These are phyloP conservation scores for Acer campestre DNA, from an alignment of 345 rosid genomes.

Conservation along the genomic window DNA sequence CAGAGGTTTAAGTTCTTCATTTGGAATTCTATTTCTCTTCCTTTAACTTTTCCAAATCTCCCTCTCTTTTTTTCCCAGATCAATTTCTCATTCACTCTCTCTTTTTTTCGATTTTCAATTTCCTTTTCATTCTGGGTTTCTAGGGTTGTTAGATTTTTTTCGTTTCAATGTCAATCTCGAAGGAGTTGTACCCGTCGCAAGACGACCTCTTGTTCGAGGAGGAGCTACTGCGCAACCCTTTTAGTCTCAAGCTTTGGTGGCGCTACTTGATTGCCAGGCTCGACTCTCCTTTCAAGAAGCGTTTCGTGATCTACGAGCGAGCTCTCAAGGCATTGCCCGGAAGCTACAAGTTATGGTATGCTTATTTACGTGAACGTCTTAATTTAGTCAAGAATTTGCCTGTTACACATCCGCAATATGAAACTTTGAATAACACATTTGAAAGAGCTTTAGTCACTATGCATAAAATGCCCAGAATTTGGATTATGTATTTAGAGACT, in stretches of 20 bases:
- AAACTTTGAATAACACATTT: slow-evolving; percentile 81
- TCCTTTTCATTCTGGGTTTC: not conserved
- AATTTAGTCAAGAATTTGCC: slow-evolving; percentile 72
- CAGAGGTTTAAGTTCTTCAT: slow-evolving; percentile 1
- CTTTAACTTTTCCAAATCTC: too few species aligned
- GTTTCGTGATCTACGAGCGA: slow-evolving; percentile 79
- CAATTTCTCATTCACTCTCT: too few species aligned
- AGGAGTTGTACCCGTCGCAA: slow-evolving; percentile 80
- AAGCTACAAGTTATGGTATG: slow-evolving; percentile 87
- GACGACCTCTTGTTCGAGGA: slow-evolving; percentile 88
- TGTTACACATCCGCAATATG: slow-evolving; percentile 62
- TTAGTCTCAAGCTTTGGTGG: slow-evolving; percentile 94
- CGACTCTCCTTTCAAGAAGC: slow-evolving; percentile 68
- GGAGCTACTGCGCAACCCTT: slow-evolving; percentile 83
- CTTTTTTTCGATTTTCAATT: not conserved
- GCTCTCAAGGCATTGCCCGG: slow-evolving; percentile 89
- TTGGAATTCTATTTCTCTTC: too few species aligned
- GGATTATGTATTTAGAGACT: slow-evolving; percentile 80
- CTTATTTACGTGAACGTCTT: slow-evolving; percentile 81
- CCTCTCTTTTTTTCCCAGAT: too few species aligned
- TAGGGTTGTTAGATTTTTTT: not conserved
- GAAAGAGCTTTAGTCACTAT: slow-evolving; percentile 86
- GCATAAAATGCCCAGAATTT: slow-evolving; percentile 95
- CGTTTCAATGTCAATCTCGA: slow-evolving; percentile 58
- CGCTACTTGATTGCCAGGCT: slow-evolving; percentile 75